Evolutionary conservation across 2,329 filamentous ascomycete genomes (phyloP).

Genomic region (Tympanopsis confertula): DNA sequence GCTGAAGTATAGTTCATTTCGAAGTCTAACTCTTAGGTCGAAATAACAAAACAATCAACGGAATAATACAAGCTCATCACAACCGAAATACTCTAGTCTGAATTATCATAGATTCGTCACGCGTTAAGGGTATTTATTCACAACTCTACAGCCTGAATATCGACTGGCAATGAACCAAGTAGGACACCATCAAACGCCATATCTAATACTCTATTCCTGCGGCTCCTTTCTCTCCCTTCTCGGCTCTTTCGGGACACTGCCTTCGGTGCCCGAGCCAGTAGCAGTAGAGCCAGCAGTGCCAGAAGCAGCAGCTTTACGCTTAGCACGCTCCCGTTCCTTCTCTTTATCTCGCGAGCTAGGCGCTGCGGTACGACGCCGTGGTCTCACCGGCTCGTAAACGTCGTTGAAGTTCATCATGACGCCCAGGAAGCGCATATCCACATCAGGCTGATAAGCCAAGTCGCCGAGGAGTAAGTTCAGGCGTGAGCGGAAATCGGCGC

Average conservation of each 20-base stretch:
- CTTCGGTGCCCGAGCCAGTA: not conserved
- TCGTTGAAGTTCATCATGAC: slow-evolving; percentile 99
- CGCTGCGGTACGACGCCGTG: slow-evolving; percentile 34
- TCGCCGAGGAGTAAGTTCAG: slow-evolving; percentile 80
- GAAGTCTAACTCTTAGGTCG: too few species aligned
- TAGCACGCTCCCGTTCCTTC: slow-evolving; percentile 3
- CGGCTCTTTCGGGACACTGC: not conserved
- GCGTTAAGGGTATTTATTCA: too few species aligned
- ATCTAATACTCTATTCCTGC: not conserved
- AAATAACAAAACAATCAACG: too few species aligned
- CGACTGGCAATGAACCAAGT: too few species aligned
- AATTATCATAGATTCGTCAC: too few species aligned
- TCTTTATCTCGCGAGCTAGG: slow-evolving; percentile 6
- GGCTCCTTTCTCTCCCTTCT: not conserved
- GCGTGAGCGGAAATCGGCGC: slow-evolving; percentile 63
- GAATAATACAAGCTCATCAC: too few species aligned
- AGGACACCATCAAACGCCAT: too few species aligned
- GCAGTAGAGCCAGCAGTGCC: too few species aligned
- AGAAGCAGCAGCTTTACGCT: not conserved
- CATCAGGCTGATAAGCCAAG: slow-evolving; percentile 81
- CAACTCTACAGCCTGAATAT: too few species aligned
- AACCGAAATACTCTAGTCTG: too few species aligned
- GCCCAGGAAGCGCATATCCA: slow-evolving; percentile 88
- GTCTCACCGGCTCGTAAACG: slow-evolving; percentile 70
- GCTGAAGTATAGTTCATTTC: too few species aligned